Evolutionary conservation across 441 rosid genomes (phyloP).

Genomic region (Pelargonium myrrhifolium): DNA sequence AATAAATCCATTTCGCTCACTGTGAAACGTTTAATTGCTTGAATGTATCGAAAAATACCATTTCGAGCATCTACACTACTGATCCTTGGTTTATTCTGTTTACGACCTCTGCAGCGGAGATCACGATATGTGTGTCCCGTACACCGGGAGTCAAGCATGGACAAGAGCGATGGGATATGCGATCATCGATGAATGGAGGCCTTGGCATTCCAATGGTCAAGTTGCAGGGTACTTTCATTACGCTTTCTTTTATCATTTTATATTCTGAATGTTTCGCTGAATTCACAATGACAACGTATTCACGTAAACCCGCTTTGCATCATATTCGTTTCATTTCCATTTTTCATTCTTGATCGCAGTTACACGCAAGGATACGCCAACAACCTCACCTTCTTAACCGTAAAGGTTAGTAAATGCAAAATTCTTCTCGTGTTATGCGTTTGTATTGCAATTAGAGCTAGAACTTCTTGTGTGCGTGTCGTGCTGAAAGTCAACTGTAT

Average conservation of each 20-base stretch:
- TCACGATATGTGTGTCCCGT: conserved; percentile 87
- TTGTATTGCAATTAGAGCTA: not conserved
- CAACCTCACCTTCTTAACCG: conserved; percentile 77
- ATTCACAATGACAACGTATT: not conserved
- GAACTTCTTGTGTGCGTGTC: no score
- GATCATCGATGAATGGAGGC: conserved; percentile 70
- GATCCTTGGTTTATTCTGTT: not conserved
- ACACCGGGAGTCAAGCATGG: conserved; percentile 91
- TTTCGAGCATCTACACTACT: not conserved
- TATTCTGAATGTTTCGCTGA: not conserved
- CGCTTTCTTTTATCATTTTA: not conserved
- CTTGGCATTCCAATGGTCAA: conserved; percentile 57
- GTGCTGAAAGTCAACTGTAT: no score
- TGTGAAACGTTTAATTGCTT: no score
- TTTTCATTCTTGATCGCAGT: conserved; percentile 29
- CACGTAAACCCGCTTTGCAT: not conserved
- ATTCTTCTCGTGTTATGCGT: not conserved
- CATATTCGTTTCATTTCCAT: not conserved
- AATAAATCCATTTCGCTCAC: no score
- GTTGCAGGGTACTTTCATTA: conserved; percentile 56
- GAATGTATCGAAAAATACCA: not conserved
- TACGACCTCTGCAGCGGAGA: conserved; percentile 49
- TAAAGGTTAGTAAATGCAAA: conserved; percentile 40
- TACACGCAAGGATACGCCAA: conserved; percentile 65
- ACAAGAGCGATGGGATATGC: conserved; percentile 70